A percentile compares a stretch with the other conserved stretches of the same genome.
These are phyloP conservation scores for Fusarium acutatum DNA, from an alignment of 2,329 filamentous ascomycete genomes.

Conservation along the genomic window DNA sequence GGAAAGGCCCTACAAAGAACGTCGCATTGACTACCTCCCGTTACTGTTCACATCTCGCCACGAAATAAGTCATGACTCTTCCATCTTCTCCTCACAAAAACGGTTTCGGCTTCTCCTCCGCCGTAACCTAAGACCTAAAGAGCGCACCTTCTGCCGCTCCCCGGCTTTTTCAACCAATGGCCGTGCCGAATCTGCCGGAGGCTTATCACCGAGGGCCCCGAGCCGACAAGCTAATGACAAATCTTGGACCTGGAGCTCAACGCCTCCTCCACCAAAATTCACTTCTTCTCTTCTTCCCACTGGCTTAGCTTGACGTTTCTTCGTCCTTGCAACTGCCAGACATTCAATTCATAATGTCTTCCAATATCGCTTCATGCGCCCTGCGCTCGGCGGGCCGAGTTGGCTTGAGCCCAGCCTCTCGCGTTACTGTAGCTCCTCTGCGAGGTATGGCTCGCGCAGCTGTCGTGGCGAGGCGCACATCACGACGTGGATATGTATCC, in stretches of 20 bases:
- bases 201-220: constrained; percentile 50
- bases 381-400: constrained; percentile 78
- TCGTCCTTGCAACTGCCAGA: constrained; percentile 38
- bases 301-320: constrained; percentile 29
- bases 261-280: constrained; percentile 36
- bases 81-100: constrained; percentile 9
- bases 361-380: constrained; percentile 71
- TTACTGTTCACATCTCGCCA: constrained; percentile 1
- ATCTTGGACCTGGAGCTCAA: constrained; percentile 42
- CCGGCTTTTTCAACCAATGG: constrained; percentile 45
- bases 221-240: constrained; percentile 51
- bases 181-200: constrained; percentile 24
- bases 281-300: constrained; percentile 28
- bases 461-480: constrained; percentile 39
- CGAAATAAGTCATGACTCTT: constrained; percentile 13
- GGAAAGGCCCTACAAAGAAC: neutral
- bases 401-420: constrained; percentile 57
- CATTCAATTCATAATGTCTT: constrained; percentile 61
- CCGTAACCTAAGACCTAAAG: constrained; percentile 14
- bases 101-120: constrained; percentile 16
- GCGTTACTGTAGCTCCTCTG: constrained; percentile 46
- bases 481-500: constrained; percentile 78
- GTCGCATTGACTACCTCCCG: neutral
- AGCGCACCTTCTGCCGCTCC: constrained; percentile 21
- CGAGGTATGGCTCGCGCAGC: constrained; percentile 44